Conservation (phyloP, 1,284 basidiomycete species). For the Apiotrichum montevideense region DNA sequence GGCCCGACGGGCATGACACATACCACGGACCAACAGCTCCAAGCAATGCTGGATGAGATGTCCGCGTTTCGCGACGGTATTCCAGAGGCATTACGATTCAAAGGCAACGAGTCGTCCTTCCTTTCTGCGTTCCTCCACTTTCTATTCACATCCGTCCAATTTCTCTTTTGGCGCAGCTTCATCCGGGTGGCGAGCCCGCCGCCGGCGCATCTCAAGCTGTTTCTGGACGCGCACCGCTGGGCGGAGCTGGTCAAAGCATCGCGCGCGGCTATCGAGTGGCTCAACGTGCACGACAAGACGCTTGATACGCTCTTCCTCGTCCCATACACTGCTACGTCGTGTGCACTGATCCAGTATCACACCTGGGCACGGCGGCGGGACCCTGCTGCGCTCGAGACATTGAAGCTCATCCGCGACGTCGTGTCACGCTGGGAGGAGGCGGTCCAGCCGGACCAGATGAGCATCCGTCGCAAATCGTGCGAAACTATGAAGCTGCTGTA, state of each 20-base stretch:
- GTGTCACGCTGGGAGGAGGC: slow-evolving; percentile 73
- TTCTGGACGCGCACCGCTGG: slow-evolving; percentile 74
- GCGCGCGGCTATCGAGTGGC: slow-evolving; percentile 79
- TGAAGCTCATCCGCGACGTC: slow-evolving; percentile 73
- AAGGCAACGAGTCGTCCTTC: slow-evolving; percentile 55
- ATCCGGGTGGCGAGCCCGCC: slow-evolving; percentile 87
- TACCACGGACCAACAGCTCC: slow-evolving; percentile 69
- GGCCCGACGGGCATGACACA: slow-evolving; percentile 79
- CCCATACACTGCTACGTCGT: slow-evolving; percentile 81
- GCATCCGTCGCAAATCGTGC: slow-evolving; percentile 67
- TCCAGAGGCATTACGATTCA: slow-evolving; percentile 52
- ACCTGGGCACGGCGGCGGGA: slow-evolving; percentile 74
- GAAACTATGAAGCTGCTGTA: slow-evolving; percentile 87
- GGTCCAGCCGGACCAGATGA: slow-evolving; percentile 68
- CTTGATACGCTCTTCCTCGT: slow-evolving; percentile 84
- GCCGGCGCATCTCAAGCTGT: slow-evolving; percentile 76
- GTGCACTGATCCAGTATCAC: slow-evolving; percentile 64
- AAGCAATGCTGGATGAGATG: slow-evolving; percentile 64
- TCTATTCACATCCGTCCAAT: slow-evolving; percentile 72
- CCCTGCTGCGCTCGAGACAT: slow-evolving; percentile 61
- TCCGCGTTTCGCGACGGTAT: slow-evolving; percentile 44
- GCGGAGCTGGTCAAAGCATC: slow-evolving; percentile 63
- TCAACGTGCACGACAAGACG: slow-evolving; percentile 67
- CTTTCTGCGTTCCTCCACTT: slow-evolving; percentile 68
- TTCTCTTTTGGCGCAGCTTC: slow-evolving; percentile 77